These are phyloP conservation scores for Mucor saturninus DNA, from an alignment of 371 early-diverging fungal species.

Conservation along the genomic window DNA sequence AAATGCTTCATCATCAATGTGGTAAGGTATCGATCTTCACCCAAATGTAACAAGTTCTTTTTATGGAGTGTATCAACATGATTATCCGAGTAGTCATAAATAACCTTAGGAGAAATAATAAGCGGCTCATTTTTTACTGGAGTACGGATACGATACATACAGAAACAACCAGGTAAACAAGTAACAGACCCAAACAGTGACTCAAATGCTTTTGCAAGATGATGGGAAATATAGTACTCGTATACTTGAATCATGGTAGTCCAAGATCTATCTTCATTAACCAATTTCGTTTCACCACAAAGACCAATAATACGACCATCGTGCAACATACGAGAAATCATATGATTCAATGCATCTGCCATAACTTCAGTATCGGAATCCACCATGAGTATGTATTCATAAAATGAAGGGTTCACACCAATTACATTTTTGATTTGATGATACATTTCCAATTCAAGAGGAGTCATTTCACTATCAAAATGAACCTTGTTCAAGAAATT, in stretches of 20 bases:
- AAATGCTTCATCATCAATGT: slow-evolving; percentile 98
- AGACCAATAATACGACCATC: slow-evolving; percentile 91
- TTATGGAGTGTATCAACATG: slow-evolving; percentile 96
- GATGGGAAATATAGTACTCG: slow-evolving; percentile 99
- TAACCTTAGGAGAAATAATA: slow-evolving; percentile 88
- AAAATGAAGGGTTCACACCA: slow-evolving; percentile 85
- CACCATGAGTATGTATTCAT: slow-evolving; percentile 94
- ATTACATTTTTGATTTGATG: slow-evolving; percentile 93
- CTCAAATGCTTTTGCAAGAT: slow-evolving; percentile 98
- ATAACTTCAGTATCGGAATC: slow-evolving; percentile 95
- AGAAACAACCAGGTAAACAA: slow-evolving; percentile 97
- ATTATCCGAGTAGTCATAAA: slow-evolving; percentile 95
- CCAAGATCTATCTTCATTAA: slow-evolving; percentile 88
- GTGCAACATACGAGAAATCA: slow-evolving; percentile 88
- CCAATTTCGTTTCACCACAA: slow-evolving; percentile 92
- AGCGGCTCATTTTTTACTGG: slow-evolving; percentile 88
- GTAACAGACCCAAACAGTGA: slow-evolving; percentile 98
- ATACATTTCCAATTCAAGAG: slow-evolving; percentile 93
- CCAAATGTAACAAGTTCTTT: slow-evolving; percentile 83
- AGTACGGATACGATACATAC: slow-evolving; percentile 92
- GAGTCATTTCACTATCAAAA: slow-evolving; percentile 88
- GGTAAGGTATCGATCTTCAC: slow-evolving; percentile 91
- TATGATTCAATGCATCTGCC: slow-evolving; percentile 82
- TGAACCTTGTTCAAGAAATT: slow-evolving; percentile 97
- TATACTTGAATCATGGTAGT: slow-evolving; percentile 99